phyloP scores from a whole-genome alignment of 805 yeast species.

The Starmera amethionina region DNA sequence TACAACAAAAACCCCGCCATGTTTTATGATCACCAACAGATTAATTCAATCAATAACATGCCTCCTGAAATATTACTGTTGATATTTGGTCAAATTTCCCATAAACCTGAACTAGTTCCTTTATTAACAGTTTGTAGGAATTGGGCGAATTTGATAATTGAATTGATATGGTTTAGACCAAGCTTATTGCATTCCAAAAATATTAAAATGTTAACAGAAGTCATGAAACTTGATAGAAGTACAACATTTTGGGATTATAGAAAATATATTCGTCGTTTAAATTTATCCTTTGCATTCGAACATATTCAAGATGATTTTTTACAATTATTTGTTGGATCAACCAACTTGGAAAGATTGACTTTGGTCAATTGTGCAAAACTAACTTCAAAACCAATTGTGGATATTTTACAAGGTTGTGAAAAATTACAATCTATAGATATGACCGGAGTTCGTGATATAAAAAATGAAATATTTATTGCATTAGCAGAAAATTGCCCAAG shows the following conservation, averaged over 20 bases:
- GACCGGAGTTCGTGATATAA: conserved; percentile 60
- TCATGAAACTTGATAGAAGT: conserved; percentile 39
- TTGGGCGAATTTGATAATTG: conserved; percentile 73
- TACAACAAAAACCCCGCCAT: neutral
- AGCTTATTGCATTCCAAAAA: conserved; percentile 42
- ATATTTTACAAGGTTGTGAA: conserved; percentile 53
- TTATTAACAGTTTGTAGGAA: conserved; percentile 66
- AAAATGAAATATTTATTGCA: conserved; percentile 61
- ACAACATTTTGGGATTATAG: conserved; percentile 58
- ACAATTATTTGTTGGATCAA: conserved; percentile 52
- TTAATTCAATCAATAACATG: conserved; percentile 19
- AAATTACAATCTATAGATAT: conserved; percentile 79
- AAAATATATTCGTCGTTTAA: conserved; percentile 65
- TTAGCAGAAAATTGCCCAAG: conserved; percentile 65
- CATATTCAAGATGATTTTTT: conserved; percentile 57
- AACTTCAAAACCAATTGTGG: conserved; percentile 49
- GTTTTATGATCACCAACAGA: neutral
- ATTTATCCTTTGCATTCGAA: conserved; percentile 65
- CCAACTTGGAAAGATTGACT: conserved; percentile 75
- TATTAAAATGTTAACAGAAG: conserved; percentile 41
- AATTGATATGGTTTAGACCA: conserved; percentile 84
- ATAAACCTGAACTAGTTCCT: conserved; percentile 49
- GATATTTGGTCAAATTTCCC: conserved; percentile 53
- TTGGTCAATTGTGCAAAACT: conserved; percentile 69
- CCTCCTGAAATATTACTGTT: conserved; percentile 53